Percentiles rank a stretch among this genome's conserved stretches.
phyloP scores from a whole-genome alignment of 192 early-diverging fungal genomes.

The Paraglomus brasilianum region DNA sequence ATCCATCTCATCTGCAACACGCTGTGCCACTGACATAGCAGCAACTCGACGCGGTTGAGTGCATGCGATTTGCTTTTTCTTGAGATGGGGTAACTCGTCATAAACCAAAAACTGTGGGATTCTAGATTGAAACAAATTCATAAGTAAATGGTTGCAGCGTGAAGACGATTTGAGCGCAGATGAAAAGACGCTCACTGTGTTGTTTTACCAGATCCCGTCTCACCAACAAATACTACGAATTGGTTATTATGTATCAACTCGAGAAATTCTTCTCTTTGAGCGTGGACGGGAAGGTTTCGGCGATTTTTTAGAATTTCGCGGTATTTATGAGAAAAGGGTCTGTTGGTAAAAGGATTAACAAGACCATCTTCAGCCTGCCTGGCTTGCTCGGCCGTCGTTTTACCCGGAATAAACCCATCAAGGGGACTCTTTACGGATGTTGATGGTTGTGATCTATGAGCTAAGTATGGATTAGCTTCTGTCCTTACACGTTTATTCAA shows the following conservation, averaged over 20 bases:
- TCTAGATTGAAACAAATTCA: constrained; percentile 41
- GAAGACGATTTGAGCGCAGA: not conserved
- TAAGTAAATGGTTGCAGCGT: constrained; percentile 1
- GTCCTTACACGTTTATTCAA: constrained; percentile 17
- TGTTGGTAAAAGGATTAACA: constrained; percentile 79
- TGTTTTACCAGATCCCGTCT: constrained; percentile 98
- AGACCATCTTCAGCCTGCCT: constrained; percentile 70
- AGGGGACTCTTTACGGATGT: constrained; percentile 35
- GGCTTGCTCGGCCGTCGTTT: constrained; percentile 86
- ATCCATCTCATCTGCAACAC: constrained; percentile 97
- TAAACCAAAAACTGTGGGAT: constrained; percentile 95
- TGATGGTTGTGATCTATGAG: not conserved
- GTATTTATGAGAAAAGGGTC: constrained; percentile 80
- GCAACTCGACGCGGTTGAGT: constrained; percentile 99
- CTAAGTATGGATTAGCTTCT: constrained; percentile 16
- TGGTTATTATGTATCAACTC: constrained; percentile 92
- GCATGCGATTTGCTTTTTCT: constrained; percentile 93
- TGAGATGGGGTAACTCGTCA: constrained; percentile 86
- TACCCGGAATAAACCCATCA: constrained; percentile 60
- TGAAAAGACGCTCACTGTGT: constrained; percentile 72
- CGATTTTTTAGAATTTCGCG: constrained; percentile 81
- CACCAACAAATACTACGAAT: constrained; percentile 92
- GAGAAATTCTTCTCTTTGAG: constrained; percentile 89
- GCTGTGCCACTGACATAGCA: constrained; percentile 99
- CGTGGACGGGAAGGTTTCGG: constrained; percentile 89